Evolutionary conservation across 495 filamentous ascomycete genomes (phyloP).

Genomic region (Penicillium coprophilum): DNA sequence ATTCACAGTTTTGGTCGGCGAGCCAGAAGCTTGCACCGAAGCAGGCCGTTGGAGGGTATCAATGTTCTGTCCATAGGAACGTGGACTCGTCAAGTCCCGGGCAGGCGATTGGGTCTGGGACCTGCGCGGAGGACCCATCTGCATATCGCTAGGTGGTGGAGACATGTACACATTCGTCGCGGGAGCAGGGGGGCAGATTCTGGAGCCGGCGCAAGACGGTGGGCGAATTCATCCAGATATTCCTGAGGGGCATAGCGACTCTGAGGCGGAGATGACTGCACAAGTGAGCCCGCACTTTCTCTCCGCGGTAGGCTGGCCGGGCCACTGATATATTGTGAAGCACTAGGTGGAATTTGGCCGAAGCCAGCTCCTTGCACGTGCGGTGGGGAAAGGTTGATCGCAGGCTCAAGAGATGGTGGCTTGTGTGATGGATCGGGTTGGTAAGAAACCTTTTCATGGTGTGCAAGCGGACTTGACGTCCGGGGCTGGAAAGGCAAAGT

Average conservation of each 20-base stretch:
- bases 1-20: conserved; percentile 44
- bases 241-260: conserved; percentile 42
- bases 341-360: conserved; percentile 20
- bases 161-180: conserved; percentile 34
- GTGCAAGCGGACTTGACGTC: conserved; percentile 81
- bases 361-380: conserved; percentile 16
- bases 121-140: conserved; percentile 60
- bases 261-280: conserved; percentile 32
- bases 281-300: conserved; percentile 11
- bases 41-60: conserved; percentile 66
- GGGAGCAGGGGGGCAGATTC: conserved; percentile 34
- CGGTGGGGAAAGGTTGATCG: conserved; percentile 29
- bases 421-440: conserved; percentile 32
- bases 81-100: conserved; percentile 50
- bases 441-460: conserved; percentile 50
- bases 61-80: conserved; percentile 43
- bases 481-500: conserved; percentile 73
- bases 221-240: conserved; percentile 57
- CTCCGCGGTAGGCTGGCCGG: conserved; percentile 3
- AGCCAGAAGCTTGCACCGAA: conserved; percentile 60
- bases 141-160: conserved; percentile 25
- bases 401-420: conserved; percentile 30
- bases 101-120: conserved; percentile 88
- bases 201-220: conserved; percentile 46
- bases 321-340: conserved; percentile 15